Conservation (phyloP, 2,329 filamentous ascomycete species). For the Colletotrichum chrysophilum region DNA sequence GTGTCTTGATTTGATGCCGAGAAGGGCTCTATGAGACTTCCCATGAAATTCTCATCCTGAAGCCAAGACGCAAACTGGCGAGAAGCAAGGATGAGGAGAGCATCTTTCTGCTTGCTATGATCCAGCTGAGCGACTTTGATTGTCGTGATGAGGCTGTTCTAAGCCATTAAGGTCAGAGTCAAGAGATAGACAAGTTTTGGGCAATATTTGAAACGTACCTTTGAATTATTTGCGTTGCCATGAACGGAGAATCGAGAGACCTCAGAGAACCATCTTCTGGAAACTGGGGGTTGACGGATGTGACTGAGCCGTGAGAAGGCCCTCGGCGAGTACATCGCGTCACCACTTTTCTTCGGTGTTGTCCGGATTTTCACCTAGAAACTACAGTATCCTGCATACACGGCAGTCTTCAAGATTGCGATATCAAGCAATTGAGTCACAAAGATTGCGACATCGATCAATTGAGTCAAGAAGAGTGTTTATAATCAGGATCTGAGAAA, state of each 20-base stretch:
- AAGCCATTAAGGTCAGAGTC: not conserved
- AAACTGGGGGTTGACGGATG: not conserved
- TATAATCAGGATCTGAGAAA: not conserved
- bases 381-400: not conserved
- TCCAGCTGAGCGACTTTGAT: not conserved
- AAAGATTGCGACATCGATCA: not conserved
- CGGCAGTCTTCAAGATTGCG: not conserved
- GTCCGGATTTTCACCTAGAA: not conserved
- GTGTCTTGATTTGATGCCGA: not conserved
- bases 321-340: not conserved
- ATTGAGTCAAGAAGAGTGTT: not conserved
- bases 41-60: slow-evolving; percentile 47
- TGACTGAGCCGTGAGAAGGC: not conserved
- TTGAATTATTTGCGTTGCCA: not conserved
- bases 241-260: slow-evolving; percentile 2
- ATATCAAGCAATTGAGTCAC: not conserved
- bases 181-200: not conserved
- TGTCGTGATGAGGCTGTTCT: not conserved
- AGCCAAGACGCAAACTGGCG: slow-evolving; percentile 53
- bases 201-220: not conserved
- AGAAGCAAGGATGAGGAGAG: slow-evolving; percentile 56
- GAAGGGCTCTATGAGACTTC: slow-evolving; percentile 22
- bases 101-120: slow-evolving; percentile 30
- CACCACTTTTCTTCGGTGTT: not conserved
- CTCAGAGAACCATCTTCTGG: not conserved